Base-by-base conservation (phyloP, 352 stramenopile genomes). In the Phytophthora citricola region DNA sequence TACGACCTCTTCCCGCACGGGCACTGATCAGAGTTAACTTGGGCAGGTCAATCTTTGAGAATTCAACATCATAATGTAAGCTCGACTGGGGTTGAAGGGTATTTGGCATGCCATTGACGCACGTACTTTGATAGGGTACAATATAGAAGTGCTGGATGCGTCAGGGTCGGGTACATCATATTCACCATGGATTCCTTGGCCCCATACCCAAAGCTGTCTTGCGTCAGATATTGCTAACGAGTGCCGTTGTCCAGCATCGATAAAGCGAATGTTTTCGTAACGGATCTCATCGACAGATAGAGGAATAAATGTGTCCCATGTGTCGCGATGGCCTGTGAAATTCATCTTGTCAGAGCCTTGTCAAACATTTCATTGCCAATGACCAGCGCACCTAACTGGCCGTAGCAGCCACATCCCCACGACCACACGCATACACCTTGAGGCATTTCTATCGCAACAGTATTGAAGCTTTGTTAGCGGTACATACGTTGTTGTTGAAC, bases 131-230 rank as follows among this genome's bases (percentile, higher is more conserved):
- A 87, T 72, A 4, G 87, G 85, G 6, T 83, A 73, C 11, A 92
- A 56, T 10, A 90, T 73, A 12, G 81, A 87, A 3, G 71, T 75
- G 47, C 69, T 91, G 4, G 76, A 68, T 12, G 71, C 41, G 24
- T 93, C 74, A 11, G 72, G 66, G 6, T 79, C 62, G 8, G 71
- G 36, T 0, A 81, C 52, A 2, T 89, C 71, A 26, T 85, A 72
- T 11, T 76, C 66, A 29, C 80, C 83, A 44, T 91, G 84, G 27
- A 92, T 69, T 0, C 87, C 85, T 57, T 92, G 75, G 0, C 87
- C 87, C 87, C 87, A 94, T 7, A 87, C 26, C 85, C 87, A 94
- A n/a, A 94, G 61, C 14, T 86, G 56, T 34, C 69, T 74, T 7
- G 43, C 64, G 2, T 88, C 81, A 3, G 87, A 91, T 39, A 94